phyloP scores from a whole-genome alignment of 2,329 filamentous ascomycete genomes.

The Venturia pyrina region DNA sequence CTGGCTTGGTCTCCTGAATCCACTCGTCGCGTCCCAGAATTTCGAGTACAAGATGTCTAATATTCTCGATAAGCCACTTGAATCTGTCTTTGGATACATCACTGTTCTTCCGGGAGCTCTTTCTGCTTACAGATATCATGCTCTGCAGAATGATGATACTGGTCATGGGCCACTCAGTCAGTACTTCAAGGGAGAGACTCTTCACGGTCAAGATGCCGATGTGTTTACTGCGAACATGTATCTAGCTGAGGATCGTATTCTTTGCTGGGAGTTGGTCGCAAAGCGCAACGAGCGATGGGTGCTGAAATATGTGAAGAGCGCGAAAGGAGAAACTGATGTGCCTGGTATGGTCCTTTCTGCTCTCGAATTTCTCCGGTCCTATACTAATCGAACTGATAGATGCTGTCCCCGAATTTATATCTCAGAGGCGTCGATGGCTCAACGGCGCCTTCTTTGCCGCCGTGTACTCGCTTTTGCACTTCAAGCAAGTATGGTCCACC shows the following conservation, averaged over 20 bases:
- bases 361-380: not conserved
- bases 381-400: conserved; percentile 41
- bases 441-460: conserved; percentile 98
- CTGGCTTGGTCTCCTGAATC: conserved; percentile 78
- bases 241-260: conserved; percentile 76
- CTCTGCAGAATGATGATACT: conserved; percentile 90
- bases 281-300: conserved; percentile 95
- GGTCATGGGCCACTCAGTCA: conserved; percentile 92
- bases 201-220: conserved; percentile 92
- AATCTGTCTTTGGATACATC: conserved; percentile 97
- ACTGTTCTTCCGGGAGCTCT: conserved; percentile 92
- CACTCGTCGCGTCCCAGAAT: conserved; percentile 91
- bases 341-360: conserved; percentile 55
- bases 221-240: conserved; percentile 98
- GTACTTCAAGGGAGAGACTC: conserved; percentile 97
- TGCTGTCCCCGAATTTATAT: conserved; percentile 90
- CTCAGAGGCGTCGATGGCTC: conserved; percentile 89
- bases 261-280: conserved; percentile 91
- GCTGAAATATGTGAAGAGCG: conserved; percentile 93
- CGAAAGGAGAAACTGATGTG: conserved; percentile 95
- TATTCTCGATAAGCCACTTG: conserved; percentile 92
- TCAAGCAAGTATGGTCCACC: conserved; percentile 82
- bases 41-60: conserved; percentile 99
- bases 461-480: conserved; percentile 93
- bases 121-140: conserved; percentile 91